These are phyloP conservation scores for Fusarium sororula DNA, from an alignment of 2,329 filamentous ascomycete genomes.

Conservation along the genomic window DNA sequence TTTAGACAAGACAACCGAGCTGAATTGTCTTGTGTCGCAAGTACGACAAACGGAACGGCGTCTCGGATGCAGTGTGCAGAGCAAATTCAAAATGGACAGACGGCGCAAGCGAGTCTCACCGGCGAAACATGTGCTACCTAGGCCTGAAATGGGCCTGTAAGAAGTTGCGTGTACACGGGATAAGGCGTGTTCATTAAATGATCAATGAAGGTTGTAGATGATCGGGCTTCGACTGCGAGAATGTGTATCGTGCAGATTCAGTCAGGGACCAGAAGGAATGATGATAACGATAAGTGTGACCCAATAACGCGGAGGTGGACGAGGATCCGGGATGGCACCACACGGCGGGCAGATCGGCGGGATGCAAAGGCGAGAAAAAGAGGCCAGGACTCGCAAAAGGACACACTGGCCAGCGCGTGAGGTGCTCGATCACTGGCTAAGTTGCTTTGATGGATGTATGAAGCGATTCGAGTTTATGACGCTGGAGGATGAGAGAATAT, in stretches of 20 bases:
- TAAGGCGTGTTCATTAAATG: conserved; percentile 36
- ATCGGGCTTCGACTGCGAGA: conserved; percentile 10
- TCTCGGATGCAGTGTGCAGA: conserved; percentile 31
- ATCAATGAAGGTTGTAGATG: conserved; percentile 10
- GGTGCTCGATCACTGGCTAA: conserved; percentile 21
- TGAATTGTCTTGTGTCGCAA: conserved; percentile 17
- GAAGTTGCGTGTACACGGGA: conserved; percentile 2
- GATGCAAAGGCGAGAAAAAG: conserved; percentile 14
- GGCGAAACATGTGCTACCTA: conserved; percentile 44
- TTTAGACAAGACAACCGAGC: conserved; percentile 12
- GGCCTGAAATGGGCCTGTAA: conserved; percentile 29
- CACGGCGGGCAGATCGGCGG: conserved; percentile 27
- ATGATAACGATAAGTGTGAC: conserved; percentile 19
- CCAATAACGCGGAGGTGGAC: conserved; percentile 34
- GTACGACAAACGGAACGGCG: conserved; percentile 34
- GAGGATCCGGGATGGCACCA: conserved; percentile 31
- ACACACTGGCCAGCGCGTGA: conserved; percentile 14
- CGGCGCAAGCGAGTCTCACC: conserved; percentile 42
- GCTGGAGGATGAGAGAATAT: not conserved
- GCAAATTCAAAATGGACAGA: conserved; percentile 34
- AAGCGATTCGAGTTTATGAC: conserved; percentile 3
- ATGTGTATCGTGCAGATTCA: conserved; percentile 21
- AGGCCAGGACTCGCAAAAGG: conserved; percentile 11
- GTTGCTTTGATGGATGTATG: not conserved
- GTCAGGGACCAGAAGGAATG: conserved; percentile 12